A percentile compares a stretch with the other conserved stretches of the same genome.
Conservation (phyloP, 345 rosid genomes). For the Lepidium sativum region DNA sequence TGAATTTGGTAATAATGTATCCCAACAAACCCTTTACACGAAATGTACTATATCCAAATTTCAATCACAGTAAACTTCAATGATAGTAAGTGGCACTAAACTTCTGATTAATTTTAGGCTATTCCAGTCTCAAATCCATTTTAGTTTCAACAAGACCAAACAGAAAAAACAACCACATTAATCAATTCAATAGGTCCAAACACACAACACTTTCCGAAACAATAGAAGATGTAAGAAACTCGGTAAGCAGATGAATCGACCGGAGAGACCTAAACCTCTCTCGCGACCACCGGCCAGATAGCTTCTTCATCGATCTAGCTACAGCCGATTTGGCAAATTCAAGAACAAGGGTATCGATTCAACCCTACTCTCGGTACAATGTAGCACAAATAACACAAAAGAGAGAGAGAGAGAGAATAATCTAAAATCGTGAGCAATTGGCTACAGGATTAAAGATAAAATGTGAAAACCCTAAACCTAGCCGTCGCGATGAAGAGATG, state of each 20-base stretch:
- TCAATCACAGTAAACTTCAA: too few species aligned
- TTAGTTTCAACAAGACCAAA: too few species aligned
- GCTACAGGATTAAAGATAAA: neutral
- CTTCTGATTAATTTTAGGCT: too few species aligned
- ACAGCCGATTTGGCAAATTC: slow-evolving; percentile 63
- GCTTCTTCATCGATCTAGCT: slow-evolving; percentile 54
- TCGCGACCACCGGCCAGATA: slow-evolving; percentile 73
- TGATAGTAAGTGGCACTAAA: too few species aligned
- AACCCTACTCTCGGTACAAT: slow-evolving; percentile 66
- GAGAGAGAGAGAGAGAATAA: too few species aligned
- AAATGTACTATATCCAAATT: too few species aligned
- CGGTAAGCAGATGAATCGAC: slow-evolving; percentile 84
- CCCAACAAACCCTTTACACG: too few species aligned
- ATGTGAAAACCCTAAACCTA: neutral
- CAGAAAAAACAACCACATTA: too few species aligned
- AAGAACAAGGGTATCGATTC: slow-evolving; percentile 35
- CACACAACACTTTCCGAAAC: too few species aligned
- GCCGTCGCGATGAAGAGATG: neutral
- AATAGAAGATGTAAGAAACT: slow-evolving; percentile 45
- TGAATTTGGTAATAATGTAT: too few species aligned
- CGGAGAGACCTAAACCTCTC: slow-evolving; percentile 24
- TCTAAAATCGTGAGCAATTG: rapidly evolving
- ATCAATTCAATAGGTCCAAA: too few species aligned
- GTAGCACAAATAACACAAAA: slow-evolving; percentile 25
- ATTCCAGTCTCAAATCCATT: too few species aligned